Evolutionary conservation across 2,329 filamentous ascomycete species (phyloP).

Genomic region (Xylariaceae sp.): DNA sequence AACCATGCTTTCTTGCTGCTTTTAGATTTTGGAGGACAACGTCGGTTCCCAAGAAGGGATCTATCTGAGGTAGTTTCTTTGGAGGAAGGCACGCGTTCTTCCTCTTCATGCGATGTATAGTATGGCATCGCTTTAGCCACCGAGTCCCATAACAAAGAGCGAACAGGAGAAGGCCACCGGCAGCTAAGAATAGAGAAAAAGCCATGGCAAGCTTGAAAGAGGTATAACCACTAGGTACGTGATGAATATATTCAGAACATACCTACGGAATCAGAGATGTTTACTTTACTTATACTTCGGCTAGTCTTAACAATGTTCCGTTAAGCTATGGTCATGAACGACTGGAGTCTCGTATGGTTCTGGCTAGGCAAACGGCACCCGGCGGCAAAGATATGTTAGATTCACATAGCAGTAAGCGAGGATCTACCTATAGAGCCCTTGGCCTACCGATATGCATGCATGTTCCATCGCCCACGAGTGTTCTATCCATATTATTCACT

Average conservation of each 20-base stretch:
- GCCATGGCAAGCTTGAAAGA: slow-evolving; percentile 11
- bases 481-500: slow-evolving; percentile 27
- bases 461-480: slow-evolving; percentile 26
- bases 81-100: slow-evolving; percentile 25
- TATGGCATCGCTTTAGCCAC: slow-evolving; percentile 22
- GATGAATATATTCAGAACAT: not conserved
- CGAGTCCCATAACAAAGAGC: slow-evolving; percentile 15
- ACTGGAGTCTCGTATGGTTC: slow-evolving; percentile 7
- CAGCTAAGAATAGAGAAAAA: slow-evolving; percentile 20
- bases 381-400: slow-evolving; percentile 16
- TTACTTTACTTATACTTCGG: slow-evolving; percentile 25
- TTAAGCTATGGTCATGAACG: slow-evolving; percentile 15
- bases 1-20: slow-evolving; percentile 21
- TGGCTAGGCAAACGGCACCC: slow-evolving; percentile 24
- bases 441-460: slow-evolving; percentile 25
- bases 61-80: slow-evolving; percentile 24
- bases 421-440: slow-evolving; percentile 22
- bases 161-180: slow-evolving; percentile 13
- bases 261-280: slow-evolving; percentile 10
- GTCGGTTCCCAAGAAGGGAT: slow-evolving; percentile 25
- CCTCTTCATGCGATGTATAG: slow-evolving; percentile 17
- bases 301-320: not conserved
- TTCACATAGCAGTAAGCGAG: slow-evolving; percentile 21
- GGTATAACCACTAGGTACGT: not conserved
- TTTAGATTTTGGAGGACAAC: slow-evolving; percentile 22